Evolutionary conservation across 73 alveolate species (phyloP), one percentile per base, ranked within the genome.

Genomic region (Paramecium tetraurelia): DNA sequence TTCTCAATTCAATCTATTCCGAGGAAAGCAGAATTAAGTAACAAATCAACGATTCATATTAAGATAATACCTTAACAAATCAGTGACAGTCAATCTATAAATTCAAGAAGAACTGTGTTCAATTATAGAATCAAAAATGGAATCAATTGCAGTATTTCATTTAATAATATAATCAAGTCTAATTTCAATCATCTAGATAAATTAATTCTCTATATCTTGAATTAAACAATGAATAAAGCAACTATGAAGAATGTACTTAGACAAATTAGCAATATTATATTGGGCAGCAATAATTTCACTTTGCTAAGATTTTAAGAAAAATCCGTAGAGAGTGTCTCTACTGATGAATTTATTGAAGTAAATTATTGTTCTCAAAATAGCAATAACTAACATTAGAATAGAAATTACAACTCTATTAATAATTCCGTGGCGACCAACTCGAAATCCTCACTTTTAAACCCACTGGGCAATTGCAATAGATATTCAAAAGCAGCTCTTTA

Each of bases 121-220:
- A 11, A 24, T 35, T 9, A 80, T 80, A 31, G 48, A 75, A 7
- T 29, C 41, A 2, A 18, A 75, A 75, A 75, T 36, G 43, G 29
- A 80, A 5, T 35, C 70, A 4, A 24, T 44, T 41, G 18, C 21
- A 43, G 90, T 46, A 80, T 16, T 10, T 40, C 33, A 22, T 38
- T 36, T 27, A 12, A 75, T 75, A 75, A 80, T 16, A 40, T 80
- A 46, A 31, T 20, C 31, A 24, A 80, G 90, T 20, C 31, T 22
- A 80, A 80, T 14, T 80, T 80, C 29, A 35, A 46, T 12, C 14
- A 80, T 14, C 46, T 80, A 29, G 90, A 80, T 41, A 80, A 43
- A 46, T 29, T 80, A 22, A 80, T 80, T n/a, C 90, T 80, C 12
- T 80, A 80, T 48, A 80, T 80, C 16, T 35, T 80, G 43, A 80